Evolutionary conservation across 2,329 filamentous ascomycete species (phyloP).

Genomic region (Botryotinia convoluta): DNA sequence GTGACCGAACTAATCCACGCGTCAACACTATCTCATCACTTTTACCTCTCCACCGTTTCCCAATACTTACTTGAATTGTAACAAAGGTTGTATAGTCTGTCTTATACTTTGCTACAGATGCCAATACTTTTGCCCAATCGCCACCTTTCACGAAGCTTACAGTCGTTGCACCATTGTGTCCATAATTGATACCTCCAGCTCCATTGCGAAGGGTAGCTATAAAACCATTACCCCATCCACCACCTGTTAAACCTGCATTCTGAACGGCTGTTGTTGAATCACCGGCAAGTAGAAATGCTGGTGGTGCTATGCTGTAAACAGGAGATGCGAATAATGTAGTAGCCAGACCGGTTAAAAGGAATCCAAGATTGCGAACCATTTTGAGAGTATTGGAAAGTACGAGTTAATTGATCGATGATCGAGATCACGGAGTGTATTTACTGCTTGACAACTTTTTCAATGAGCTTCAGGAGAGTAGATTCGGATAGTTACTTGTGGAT

Average conservation of each 20-base stretch:
- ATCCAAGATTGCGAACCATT: slow-evolving; percentile 3
- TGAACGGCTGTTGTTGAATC: slow-evolving; percentile 42
- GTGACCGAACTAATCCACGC: slow-evolving; percentile 45
- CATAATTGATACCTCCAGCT: slow-evolving; percentile 43
- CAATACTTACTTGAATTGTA: slow-evolving; percentile 45
- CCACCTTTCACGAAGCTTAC: slow-evolving; percentile 47
- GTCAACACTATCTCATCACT: not conserved
- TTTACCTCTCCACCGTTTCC: not conserved
- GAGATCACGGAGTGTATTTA: not conserved
- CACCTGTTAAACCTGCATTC: slow-evolving; percentile 20
- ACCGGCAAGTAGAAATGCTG: slow-evolving; percentile 43
- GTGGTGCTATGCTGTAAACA: slow-evolving; percentile 20
- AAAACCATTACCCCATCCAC: slow-evolving; percentile 51
- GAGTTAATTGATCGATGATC: too few relatives aligned
- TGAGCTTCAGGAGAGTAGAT: not conserved
- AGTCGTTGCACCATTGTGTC: slow-evolving; percentile 48
- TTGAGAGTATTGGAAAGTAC: not conserved
- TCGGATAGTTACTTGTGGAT: not conserved
- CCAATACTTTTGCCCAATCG: slow-evolving; percentile 46
- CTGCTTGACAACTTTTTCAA: not conserved
- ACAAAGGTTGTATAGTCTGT: slow-evolving; percentile 44
- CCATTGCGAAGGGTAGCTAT: slow-evolving; percentile 43
- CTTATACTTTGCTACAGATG: slow-evolving; percentile 40
- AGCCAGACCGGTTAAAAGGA: not conserved
- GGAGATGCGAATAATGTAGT: not conserved